phyloP scores from a whole-genome alignment of 2,329 filamentous ascomycete species.

The Cladosporium colombiae region DNA sequence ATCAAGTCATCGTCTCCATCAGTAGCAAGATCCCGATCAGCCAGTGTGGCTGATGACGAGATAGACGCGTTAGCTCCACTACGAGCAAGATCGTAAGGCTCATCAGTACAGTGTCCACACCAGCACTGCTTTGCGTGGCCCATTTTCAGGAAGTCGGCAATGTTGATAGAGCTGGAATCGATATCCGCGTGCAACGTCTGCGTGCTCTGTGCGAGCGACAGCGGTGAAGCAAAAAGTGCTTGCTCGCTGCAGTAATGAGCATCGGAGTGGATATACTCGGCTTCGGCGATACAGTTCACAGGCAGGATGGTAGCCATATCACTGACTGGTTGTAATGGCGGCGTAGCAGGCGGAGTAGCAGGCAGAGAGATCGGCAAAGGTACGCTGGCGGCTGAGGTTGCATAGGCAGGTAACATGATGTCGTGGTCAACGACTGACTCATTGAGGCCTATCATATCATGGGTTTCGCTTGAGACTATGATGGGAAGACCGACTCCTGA shows the following conservation, averaged over 20 bases:
- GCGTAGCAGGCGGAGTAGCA: neutral
- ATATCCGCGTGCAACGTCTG: neutral
- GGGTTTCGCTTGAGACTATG: conserved; percentile 19
- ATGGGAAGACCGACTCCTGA: conserved; percentile 26
- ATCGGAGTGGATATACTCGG: conserved; percentile 24
- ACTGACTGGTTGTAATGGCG: neutral
- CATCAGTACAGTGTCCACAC: conserved; percentile 22
- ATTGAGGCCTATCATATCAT: conserved; percentile 22
- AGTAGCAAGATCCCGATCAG: neutral
- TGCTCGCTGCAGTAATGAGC: conserved; percentile 34
- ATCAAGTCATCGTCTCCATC: neutral
- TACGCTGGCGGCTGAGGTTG: neutral
- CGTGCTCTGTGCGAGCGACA: conserved; percentile 16
- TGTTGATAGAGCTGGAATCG: conserved; percentile 25
- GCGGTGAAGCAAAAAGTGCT: conserved; percentile 27
- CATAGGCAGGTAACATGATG: neutral
- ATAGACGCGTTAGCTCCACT: neutral
- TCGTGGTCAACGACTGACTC: conserved; percentile 28
- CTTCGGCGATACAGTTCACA: conserved; percentile 15
- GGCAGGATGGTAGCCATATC: conserved; percentile 14
- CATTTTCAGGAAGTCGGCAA: conserved; percentile 32
- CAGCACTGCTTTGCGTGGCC: conserved; percentile 36
- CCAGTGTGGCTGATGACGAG: neutral
- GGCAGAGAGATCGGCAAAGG: conserved; percentile 1
- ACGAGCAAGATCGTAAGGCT: neutral